Percentiles rank a stretch among this genome's conserved stretches.
These are phyloP conservation scores for Penicillium subrubescens DNA, from an alignment of 495 filamentous ascomycete genomes.

Conservation along the genomic window DNA sequence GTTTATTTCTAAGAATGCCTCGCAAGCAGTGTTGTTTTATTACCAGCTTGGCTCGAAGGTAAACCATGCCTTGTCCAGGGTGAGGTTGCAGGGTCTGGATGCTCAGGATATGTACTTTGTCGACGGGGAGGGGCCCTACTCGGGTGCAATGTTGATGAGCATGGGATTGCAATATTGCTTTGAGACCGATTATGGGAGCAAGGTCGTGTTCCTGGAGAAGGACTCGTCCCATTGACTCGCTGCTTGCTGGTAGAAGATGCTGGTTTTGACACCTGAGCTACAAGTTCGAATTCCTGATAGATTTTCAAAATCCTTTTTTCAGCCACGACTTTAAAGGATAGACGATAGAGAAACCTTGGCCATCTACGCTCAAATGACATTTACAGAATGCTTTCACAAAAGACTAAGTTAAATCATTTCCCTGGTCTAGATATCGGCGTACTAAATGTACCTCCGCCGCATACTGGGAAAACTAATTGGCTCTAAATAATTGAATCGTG, in stretches of 20 bases:
- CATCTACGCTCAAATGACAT: too few species aligned
- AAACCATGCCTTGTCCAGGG: neutral
- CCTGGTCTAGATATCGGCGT: too few species aligned
- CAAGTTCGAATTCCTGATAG: too few species aligned
- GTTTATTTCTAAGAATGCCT: neutral
- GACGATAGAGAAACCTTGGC: too few species aligned
- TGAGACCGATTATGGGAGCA: neutral
- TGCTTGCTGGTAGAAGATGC: neutral
- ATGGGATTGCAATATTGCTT: neutral
- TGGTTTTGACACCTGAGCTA: neutral
- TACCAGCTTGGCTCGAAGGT: neutral
- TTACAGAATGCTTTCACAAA: too few species aligned
- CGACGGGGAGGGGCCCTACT: neutral
- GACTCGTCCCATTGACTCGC: neutral
- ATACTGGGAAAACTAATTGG: too few species aligned
- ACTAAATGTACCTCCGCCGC: too few species aligned
- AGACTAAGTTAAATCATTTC: too few species aligned
- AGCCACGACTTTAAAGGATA: too few species aligned
- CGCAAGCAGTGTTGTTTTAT: neutral
- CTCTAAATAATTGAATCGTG: too few species aligned
- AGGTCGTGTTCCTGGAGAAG: neutral
- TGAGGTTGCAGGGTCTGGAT: neutral
- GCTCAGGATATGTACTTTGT: neutral
- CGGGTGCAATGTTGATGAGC: neutral
- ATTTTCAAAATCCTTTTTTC: too few species aligned